A percentile compares a stretch with the other conserved stretches of the same genome.
phyloP scores from a whole-genome alignment of 352 stramenopile species.

The Globisporangium nodosum region DNA sequence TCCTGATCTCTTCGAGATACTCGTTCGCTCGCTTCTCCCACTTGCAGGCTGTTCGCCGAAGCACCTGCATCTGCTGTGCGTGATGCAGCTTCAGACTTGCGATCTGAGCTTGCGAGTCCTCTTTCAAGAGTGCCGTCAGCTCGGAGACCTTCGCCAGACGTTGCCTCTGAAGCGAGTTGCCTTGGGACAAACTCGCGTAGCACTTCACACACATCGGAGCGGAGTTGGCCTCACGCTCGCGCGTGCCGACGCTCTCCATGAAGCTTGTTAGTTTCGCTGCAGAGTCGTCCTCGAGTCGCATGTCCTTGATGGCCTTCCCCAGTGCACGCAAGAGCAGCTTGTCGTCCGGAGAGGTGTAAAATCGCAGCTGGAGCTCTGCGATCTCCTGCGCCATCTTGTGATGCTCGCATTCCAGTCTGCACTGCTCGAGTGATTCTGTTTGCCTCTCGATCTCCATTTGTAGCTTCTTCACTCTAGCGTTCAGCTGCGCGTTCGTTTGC shows the following conservation, averaged over 20 bases:
- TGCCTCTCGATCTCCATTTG: slow-evolving; percentile 12
- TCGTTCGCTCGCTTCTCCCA: slow-evolving; percentile 16
- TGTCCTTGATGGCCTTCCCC: slow-evolving; percentile 41
- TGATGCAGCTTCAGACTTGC: slow-evolving; percentile 16
- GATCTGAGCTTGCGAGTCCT: slow-evolving; percentile 23
- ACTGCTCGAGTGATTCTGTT: slow-evolving; percentile 13
- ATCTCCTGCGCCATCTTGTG: slow-evolving; percentile 41
- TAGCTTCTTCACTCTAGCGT: slow-evolving; percentile 13
- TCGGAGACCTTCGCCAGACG: slow-evolving; percentile 18
- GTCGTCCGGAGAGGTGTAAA: slow-evolving; percentile 34
- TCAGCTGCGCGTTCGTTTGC: slow-evolving; percentile 19
- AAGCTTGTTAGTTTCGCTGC: neutral
- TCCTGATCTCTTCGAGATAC: slow-evolving; percentile 20
- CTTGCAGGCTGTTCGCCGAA: slow-evolving; percentile 14
- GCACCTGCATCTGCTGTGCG: slow-evolving; percentile 13
- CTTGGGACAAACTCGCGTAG: neutral
- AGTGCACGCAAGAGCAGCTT: slow-evolving; percentile 45
- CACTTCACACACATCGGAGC: neutral
- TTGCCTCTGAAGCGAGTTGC: slow-evolving; percentile 11
- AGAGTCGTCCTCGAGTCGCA: slow-evolving; percentile 23
- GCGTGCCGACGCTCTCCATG: slow-evolving; percentile 1
- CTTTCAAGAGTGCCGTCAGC: slow-evolving; percentile 18
- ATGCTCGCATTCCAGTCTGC: slow-evolving; percentile 24
- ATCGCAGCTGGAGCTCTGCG: slow-evolving; percentile 47
- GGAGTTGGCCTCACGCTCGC: neutral